Conservation (phyloP, 345 rosid genomes). For the Draba incana region DNA sequence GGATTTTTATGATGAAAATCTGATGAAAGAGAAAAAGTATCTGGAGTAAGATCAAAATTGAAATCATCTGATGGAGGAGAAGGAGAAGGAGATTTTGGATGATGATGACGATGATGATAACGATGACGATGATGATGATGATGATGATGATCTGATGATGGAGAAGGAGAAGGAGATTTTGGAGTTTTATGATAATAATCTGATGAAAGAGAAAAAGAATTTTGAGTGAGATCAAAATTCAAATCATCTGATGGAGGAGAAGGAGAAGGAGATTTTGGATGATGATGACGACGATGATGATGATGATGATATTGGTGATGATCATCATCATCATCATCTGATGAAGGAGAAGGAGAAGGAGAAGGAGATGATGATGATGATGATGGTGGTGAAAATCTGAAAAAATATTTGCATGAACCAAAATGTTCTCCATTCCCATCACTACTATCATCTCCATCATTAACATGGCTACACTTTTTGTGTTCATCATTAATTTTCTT, state of each 20-base stretch:
- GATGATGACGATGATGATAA: too few species aligned
- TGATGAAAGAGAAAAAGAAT: background rate
- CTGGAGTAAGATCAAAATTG: too few species aligned
- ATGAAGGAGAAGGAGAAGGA: constrained; percentile 14
- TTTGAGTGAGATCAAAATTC: background rate
- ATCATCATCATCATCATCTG: background rate
- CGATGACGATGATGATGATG: too few species aligned
- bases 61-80: too few species aligned
- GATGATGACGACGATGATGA: too few species aligned
- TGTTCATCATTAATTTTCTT: constrained; percentile 7
- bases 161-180: background rate
- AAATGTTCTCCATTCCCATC: constrained; percentile 28
- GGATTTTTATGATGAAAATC: too few species aligned
- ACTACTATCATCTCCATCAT: constrained; percentile 25
- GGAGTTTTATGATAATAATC: too few species aligned
- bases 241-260: background rate
- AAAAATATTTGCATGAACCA: constrained; percentile 16
- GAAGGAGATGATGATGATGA: background rate
- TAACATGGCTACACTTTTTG: constrained; percentile 21
- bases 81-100: background rate
- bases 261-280: background rate
- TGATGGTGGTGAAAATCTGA: too few species aligned
- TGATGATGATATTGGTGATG: too few species aligned
- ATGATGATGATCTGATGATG: background rate
- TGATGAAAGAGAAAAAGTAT: background rate